Conservation (phyloP, 129 eudicot genomes). For the Tagetes patula region DNA sequence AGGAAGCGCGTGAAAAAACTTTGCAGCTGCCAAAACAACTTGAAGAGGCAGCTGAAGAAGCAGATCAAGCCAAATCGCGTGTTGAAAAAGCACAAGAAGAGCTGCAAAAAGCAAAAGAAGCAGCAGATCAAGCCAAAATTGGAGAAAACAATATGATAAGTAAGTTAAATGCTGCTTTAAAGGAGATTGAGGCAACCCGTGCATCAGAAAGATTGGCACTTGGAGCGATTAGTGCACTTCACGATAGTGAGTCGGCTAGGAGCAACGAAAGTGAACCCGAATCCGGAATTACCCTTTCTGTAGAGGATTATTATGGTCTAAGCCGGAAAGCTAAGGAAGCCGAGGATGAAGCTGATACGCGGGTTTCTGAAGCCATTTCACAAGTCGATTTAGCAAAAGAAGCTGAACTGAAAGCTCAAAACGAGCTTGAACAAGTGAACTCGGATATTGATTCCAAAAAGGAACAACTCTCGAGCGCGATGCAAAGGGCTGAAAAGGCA, state of each 20-base stretch:
- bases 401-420: conserved; percentile 47
- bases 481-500: conserved; percentile 63
- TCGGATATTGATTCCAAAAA: conserved; percentile 45
- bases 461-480: conserved; percentile 46
- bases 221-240: conserved; percentile 69
- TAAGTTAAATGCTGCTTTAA: conserved; percentile 53
- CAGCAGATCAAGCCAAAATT: conserved; percentile 52
- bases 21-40: conserved; percentile 65
- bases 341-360: conserved; percentile 60
- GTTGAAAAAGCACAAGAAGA: conserved; percentile 48
- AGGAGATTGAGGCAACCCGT: conserved; percentile 81
- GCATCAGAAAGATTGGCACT: conserved; percentile 75
- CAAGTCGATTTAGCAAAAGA: conserved; percentile 66
- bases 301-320: conserved; percentile 78
- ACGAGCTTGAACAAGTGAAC: conserved; percentile 53
- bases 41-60: conserved; percentile 58
- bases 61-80: conserved; percentile 54
- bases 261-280: conserved; percentile 34
- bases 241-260: conserved; percentile 60
- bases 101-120: conserved; percentile 57
- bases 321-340: conserved; percentile 74
- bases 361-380: conserved; percentile 55
- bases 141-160: conserved; percentile 48
- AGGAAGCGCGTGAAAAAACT: conserved; percentile 62
- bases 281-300: conserved; percentile 52